Evolutionary conservation across 2,329 filamentous ascomycete species (phyloP), one percentile per base, ranked within the genome.

Genomic region (Ceratocystis eucalypticola): DNA sequence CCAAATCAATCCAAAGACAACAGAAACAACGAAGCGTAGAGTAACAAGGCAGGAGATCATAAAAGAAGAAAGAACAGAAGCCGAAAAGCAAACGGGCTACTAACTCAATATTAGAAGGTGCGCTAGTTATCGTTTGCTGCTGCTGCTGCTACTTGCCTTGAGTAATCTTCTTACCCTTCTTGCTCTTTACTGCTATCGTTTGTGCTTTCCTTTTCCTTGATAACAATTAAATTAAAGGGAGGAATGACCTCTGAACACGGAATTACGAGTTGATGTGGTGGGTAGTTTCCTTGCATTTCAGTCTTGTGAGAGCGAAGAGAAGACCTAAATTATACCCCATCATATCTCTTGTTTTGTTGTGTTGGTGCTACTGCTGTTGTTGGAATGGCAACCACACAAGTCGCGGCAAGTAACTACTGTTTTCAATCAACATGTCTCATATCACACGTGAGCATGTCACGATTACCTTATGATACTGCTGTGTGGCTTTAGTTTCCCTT

Each of bases 31-130:
- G 20, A 10, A 62, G 15, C 37, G 20, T 22, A 45, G 20, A 20
- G 61, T 37, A 62, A 62, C 37, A 20, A 46, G 61, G 61, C 25
- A 62, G n/a, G 44, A 62, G 61, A n/a, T 44, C 37, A 30, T 22
- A 20, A 46, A 62, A 62, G 61, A 62, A 62, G 61, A 62, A 62
- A 15, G 30, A 25, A 25, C 37, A 44, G 6, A 10, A 28, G 25
- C 4, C 4, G 46, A 62, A 62, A 46, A n/a, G 44, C 8, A 62
- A 62, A 62, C 55, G 55, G 55, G 55, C 28, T 6, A 20, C 48
- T 12, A 20, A 30, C 8, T 28, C 2, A 12, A 37, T 28, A n/a
- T 28, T 37, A 6, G 55, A 20, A 59, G 55, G 28, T 7, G n/a
- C 55, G 55, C 53, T 7, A 25, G 53, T 33, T 30, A 4, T 41